A percentile compares a stretch with the other conserved stretches of the same genome.
Conservation (phyloP, 495 filamentous ascomycete species). For the Annulohypoxylon maeteangense region DNA sequence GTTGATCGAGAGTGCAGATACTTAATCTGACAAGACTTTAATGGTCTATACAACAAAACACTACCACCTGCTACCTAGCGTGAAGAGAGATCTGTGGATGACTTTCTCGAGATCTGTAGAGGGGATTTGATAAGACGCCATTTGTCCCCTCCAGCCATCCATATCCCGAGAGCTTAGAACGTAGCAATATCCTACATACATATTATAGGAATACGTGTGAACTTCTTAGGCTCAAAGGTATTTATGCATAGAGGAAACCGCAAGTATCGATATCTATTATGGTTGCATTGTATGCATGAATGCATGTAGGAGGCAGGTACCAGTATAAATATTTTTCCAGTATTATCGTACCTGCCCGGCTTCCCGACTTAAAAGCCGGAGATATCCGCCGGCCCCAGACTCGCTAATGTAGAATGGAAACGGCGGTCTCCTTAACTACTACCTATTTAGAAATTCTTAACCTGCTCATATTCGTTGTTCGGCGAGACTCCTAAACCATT, state of each 20-base stretch:
- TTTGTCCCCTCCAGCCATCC: background rate
- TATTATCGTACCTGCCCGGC: background rate
- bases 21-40: constrained; percentile 1
- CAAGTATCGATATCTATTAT: background rate
- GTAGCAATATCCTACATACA: constrained; percentile 3
- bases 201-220: background rate
- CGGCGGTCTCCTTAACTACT: constrained; percentile 7
- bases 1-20: constrained; percentile 20
- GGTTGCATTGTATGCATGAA: background rate
- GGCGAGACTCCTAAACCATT: background rate
- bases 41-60: constrained; percentile 2
- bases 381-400: constrained; percentile 17
- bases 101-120: background rate
- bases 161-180: background rate
- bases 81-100: background rate
- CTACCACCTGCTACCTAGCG: background rate
- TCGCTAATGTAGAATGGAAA: constrained; percentile 12
- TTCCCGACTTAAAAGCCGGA: background rate
- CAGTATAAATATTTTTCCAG: background rate
- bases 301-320: background rate
- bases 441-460: constrained; percentile 6
- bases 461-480: background rate
- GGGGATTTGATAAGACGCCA: constrained; percentile 1
- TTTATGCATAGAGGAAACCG: background rate
- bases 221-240: background rate